Percentiles rank a stretch among this genome's conserved stretches.
These are phyloP conservation scores for Nyssa sinensis DNA, from an alignment of 148 eudicot species.

Conservation along the genomic window DNA sequence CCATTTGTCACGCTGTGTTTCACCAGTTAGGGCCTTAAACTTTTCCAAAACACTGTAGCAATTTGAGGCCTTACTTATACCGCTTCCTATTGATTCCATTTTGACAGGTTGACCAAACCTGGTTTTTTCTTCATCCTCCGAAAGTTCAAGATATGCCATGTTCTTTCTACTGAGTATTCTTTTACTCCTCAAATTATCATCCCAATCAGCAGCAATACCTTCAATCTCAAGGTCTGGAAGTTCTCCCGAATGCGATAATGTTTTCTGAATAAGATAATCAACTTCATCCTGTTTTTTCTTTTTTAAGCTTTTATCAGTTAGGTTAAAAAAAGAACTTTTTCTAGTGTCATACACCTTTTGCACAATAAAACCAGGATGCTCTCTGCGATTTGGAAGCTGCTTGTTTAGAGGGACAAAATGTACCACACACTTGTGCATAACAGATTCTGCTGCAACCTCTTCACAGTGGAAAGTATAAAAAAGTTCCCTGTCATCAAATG, in stretches of 20 bases:
- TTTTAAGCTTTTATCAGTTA: conserved; percentile 93
- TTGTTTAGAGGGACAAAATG: conserved; percentile 86
- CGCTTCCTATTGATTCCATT: conserved; percentile 80
- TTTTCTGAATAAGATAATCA: conserved; percentile 85
- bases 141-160: conserved; percentile 65
- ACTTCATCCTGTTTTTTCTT: conserved; percentile 79
- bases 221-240: conserved; percentile 73
- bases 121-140: conserved; percentile 61
- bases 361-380: conserved; percentile 87
- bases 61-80: conserved; percentile 46
- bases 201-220: conserved; percentile 43
- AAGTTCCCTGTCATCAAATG: conserved; percentile 79
- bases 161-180: conserved; percentile 51
- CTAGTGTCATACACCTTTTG: conserved; percentile 92
- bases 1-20: conserved; percentile 78
- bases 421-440: conserved; percentile 96
- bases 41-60: conserved; percentile 55
- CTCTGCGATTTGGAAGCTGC: conserved; percentile 82
- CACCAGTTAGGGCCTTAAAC: conserved; percentile 63
- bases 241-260: conserved; percentile 65
- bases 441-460: conserved; percentile 95
- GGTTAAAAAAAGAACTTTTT: conserved; percentile 66
- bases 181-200: conserved; percentile 57
- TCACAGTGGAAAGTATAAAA: conserved; percentile 96
- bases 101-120: conserved; percentile 49